phyloP scores from a whole-genome alignment of 2,329 filamentous ascomycete genomes.

The Diplocarpon mali region DNA sequence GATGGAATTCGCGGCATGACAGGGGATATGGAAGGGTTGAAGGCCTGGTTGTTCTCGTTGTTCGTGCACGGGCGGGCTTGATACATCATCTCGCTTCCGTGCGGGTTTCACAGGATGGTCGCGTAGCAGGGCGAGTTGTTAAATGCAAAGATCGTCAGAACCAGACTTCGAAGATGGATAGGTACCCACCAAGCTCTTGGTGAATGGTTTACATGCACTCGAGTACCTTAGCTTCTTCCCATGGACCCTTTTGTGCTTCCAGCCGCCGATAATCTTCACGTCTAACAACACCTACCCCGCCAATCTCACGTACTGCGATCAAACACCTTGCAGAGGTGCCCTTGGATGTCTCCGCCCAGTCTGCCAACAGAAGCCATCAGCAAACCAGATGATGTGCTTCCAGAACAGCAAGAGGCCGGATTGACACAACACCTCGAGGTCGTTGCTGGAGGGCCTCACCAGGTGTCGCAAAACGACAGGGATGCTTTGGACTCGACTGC shows the following conservation, averaged over 20 bases:
- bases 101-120: not conserved
- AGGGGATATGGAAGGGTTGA: no score
- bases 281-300: conserved; percentile 20
- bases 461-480: not conserved
- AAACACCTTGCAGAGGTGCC: conserved; percentile 22
- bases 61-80: no score
- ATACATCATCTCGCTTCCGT: not conserved
- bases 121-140: not conserved
- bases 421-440: conserved; percentile 1
- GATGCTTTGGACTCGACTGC: not conserved
- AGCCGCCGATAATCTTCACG: not conserved
- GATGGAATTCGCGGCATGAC: not conserved
- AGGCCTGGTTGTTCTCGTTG: no score
- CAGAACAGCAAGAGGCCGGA: conserved; percentile 2
- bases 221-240: not conserved
- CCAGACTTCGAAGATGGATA: conserved; percentile 1
- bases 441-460: not conserved
- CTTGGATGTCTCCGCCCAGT: conserved; percentile 27
- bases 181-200: not conserved
- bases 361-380: conserved; percentile 19
- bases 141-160: not conserved
- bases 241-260: not conserved
- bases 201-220: not conserved
- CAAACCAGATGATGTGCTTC: conserved; percentile 20
- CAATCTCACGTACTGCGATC: conserved; percentile 10